Evolutionary conservation across 2,329 filamentous ascomycete genomes (phyloP).

Genomic region (Fusarium papillatum): DNA sequence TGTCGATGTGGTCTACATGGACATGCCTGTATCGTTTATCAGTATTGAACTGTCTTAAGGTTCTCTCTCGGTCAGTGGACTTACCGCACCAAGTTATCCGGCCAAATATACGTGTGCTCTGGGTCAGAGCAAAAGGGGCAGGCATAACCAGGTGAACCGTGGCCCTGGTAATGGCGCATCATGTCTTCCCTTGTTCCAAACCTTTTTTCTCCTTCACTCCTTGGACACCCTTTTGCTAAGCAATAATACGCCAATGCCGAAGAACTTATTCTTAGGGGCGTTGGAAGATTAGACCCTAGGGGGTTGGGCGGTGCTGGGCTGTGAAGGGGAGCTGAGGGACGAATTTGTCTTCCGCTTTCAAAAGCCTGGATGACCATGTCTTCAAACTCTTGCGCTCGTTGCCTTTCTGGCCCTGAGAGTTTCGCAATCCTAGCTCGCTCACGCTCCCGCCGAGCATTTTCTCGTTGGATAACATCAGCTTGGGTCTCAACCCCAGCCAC

Average conservation of each 20-base stretch:
- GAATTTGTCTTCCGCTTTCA: not conserved
- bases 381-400: not conserved
- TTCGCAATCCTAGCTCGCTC: not conserved
- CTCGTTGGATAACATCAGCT: not conserved
- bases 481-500: not conserved
- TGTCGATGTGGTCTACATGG: not conserved
- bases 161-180: not conserved
- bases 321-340: not conserved
- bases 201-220: not conserved
- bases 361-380: not conserved
- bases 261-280: not conserved
- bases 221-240: not conserved
- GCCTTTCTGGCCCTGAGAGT: rapidly evolving
- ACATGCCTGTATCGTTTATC: not conserved
- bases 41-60: not conserved
- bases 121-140: not conserved
- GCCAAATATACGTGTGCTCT: not conserved
- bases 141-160: not conserved
- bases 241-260: not conserved
- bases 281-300: no score
- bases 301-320: not conserved
- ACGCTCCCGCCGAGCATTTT: not conserved
- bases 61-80: rapidly evolving
- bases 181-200: not conserved
- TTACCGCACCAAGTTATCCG: not conserved